A percentile compares a stretch with the other conserved stretches of the same genome.
Evolutionary conservation across 2,329 filamentous ascomycete species (phyloP).

Genomic region (Pseudogymnoascus sp.): DNA sequence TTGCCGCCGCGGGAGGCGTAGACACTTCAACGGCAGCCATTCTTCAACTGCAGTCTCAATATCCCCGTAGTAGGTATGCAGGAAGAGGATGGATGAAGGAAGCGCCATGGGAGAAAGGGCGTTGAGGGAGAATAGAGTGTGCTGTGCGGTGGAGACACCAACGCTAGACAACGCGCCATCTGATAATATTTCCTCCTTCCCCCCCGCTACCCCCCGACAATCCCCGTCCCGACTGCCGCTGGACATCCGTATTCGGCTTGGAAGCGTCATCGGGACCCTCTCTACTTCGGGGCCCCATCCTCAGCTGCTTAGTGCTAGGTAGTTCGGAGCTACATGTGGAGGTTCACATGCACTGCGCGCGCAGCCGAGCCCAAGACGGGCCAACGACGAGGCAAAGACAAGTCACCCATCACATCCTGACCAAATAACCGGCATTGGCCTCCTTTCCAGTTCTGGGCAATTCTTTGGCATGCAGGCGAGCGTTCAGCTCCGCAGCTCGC

Average conservation of each 20-base stretch:
- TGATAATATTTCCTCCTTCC: background rate
- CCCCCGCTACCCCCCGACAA: background rate
- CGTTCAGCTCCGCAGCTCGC: background rate
- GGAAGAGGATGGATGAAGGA: background rate
- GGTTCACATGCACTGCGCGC: background rate
- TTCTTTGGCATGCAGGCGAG: background rate
- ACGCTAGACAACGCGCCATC: background rate
- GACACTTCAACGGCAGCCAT: constrained; percentile 6
- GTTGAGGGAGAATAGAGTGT: background rate
- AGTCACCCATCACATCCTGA: background rate
- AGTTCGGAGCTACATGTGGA: background rate
- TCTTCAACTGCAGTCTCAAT: background rate
- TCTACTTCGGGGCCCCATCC: background rate
- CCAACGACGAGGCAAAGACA: background rate
- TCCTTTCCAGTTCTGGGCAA: background rate
- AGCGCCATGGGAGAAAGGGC: background rate
- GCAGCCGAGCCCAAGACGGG: background rate
- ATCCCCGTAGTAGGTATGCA: constrained; percentile 1
- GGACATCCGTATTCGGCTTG: constrained; percentile 1
- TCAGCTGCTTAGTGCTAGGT: background rate
- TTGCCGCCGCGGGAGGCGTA: background rate
- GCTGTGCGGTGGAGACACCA: background rate
- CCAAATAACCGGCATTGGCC: background rate
- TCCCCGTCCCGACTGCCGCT: constrained; percentile 1
- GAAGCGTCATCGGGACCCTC: background rate